Conservation (phyloP, 306 rosid genomes). For the Vigna reflexopilosa region DNA sequence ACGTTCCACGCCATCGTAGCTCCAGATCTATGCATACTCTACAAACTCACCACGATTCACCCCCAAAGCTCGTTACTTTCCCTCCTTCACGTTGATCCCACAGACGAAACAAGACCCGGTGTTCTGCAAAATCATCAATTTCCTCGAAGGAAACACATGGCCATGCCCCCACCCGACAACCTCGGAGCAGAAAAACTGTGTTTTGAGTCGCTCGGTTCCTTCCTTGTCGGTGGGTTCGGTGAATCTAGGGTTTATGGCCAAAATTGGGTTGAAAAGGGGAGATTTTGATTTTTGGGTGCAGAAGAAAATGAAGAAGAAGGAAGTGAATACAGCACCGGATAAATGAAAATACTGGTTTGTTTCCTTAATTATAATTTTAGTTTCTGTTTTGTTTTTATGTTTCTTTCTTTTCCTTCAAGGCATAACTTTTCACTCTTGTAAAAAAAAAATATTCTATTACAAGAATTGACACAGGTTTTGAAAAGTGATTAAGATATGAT, state of each 20-base stretch:
- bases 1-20: conserved; percentile 99
- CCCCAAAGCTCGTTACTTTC: conserved; percentile 34
- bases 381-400: neutral
- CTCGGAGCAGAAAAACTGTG: conserved; percentile 17
- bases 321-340: conserved; percentile 20
- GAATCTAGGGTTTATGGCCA: conserved; percentile 52
- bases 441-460: neutral
- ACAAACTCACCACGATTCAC: conserved; percentile 37
- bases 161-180: conserved; percentile 32
- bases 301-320: conserved; percentile 1
- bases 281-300: conserved; percentile 37
- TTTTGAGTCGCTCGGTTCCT: conserved; percentile 4
- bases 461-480: neutral
- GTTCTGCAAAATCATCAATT: conserved; percentile 27
- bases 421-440: too few species aligned
- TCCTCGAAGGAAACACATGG: conserved; percentile 4
- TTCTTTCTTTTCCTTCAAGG: neutral
- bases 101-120: conserved; percentile 3
- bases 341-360: neutral
- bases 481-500: neutral
- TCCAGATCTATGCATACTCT: conserved; percentile 97
- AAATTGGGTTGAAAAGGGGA: conserved; percentile 15
- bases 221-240: conserved; percentile 13
- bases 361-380: neutral
- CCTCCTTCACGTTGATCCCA: neutral